These are phyloP conservation scores for Anastatica hierochuntica DNA, from an alignment of 345 rosid species.

Conservation along the genomic window DNA sequence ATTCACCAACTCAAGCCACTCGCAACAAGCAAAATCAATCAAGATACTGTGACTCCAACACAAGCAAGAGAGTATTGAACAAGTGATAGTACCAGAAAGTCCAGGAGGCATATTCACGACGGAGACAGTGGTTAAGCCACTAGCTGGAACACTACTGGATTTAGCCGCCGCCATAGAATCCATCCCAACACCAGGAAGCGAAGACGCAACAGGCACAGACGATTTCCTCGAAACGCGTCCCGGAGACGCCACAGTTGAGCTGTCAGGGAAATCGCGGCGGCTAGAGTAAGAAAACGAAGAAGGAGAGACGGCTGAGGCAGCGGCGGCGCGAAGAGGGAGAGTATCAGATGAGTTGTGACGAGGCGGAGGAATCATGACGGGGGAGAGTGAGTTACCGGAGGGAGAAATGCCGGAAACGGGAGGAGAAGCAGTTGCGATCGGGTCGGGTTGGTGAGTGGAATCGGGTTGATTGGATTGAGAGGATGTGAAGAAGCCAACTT, in stretches of 20 bases:
- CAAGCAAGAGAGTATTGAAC: no score
- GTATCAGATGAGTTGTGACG: conserved; percentile 54
- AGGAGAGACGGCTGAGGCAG: conserved; percentile 29
- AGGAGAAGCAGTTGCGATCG: conserved; percentile 26
- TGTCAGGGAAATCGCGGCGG: conserved; percentile 30
- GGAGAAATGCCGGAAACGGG: conserved; percentile 37
- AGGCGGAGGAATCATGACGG: conserved; percentile 90
- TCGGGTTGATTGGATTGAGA: no score
- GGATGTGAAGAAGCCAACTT: conserved; percentile 42
- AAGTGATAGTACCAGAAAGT: conserved; percentile 33
- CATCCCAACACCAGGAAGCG: conserved; percentile 34
- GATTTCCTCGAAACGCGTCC: conserved; percentile 34
- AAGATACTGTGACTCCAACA: no score
- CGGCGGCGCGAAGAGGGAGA: conserved; percentile 25
- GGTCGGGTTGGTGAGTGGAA: conserved; percentile 36
- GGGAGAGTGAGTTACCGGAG: conserved; percentile 59
- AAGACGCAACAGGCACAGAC: conserved; percentile 23
- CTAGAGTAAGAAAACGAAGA: conserved; percentile 31
- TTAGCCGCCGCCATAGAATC: conserved; percentile 27
- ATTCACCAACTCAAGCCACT: not conserved
- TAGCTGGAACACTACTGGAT: conserved; percentile 61
- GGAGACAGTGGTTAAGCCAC: conserved; percentile 60
- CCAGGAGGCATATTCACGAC: conserved; percentile 53
- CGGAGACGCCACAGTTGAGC: conserved; percentile 29
- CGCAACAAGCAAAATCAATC: not conserved